phyloP scores from a whole-genome alignment of 148 eudicot genomes.

The Camellia japonica region DNA sequence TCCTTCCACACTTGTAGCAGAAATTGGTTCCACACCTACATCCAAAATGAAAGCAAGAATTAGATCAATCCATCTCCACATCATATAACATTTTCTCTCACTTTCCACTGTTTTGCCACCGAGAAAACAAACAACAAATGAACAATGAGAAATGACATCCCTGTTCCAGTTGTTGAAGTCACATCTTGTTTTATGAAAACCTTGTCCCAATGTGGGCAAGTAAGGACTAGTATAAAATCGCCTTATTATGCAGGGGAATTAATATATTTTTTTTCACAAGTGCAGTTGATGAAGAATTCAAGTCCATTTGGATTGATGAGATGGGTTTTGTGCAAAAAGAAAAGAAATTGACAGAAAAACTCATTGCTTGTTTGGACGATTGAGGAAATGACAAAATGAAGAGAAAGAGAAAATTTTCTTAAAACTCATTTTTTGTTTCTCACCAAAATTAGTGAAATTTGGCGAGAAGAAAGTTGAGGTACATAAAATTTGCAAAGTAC shows the following conservation, averaged over 20 bases:
- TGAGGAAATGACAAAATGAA: no score
- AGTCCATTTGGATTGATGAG: no score
- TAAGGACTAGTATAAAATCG: not conserved
- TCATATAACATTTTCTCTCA: not conserved
- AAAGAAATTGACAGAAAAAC: no score
- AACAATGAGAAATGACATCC: no score
- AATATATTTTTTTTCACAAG: not conserved
- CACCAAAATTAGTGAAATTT: no score
- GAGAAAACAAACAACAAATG: not conserved
- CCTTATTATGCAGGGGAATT: not conserved
- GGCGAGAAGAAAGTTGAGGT: no score
- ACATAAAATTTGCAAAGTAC: no score
- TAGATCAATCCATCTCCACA: not conserved
- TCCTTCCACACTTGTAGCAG: conserved; percentile 51
- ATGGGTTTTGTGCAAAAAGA: no score
- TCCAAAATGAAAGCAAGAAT: not conserved
- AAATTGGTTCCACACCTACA: conserved; percentile 40
- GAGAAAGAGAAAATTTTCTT: no score
- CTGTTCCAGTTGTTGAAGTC: not conserved
- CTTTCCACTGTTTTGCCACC: not conserved
- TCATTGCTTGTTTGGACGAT: no score
- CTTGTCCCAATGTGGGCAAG: not conserved
- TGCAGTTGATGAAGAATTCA: not conserved
- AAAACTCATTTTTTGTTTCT: no score
- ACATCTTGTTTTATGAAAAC: not conserved